These are phyloP conservation scores for Colletotrichum tropicicola DNA, from an alignment of 2,329 filamentous ascomycete species.

Conservation along the genomic window DNA sequence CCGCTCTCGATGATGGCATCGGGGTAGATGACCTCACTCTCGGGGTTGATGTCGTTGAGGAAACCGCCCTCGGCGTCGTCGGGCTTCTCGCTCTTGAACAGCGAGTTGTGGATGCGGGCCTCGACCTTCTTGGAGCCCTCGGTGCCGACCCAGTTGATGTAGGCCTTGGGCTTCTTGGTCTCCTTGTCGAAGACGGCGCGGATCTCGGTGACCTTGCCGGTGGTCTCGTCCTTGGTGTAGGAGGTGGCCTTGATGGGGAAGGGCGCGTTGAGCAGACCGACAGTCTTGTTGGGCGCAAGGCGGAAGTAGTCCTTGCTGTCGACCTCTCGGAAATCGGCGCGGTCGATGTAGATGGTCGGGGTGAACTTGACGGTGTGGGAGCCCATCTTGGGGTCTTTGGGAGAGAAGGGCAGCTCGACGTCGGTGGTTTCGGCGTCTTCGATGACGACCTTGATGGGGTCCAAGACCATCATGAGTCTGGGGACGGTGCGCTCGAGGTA, in stretches of 20 bases:
- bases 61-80: slow-evolving; percentile 81
- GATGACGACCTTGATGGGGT: slow-evolving; percentile 84
- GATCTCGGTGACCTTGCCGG: slow-evolving; percentile 73
- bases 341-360: slow-evolving; percentile 85
- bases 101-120: slow-evolving; percentile 79
- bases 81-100: slow-evolving; percentile 90
- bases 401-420: slow-evolving; percentile 78
- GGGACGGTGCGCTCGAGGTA: slow-evolving; percentile 91
- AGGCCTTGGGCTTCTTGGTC: slow-evolving; percentile 78
- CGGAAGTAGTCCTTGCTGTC: slow-evolving; percentile 83
- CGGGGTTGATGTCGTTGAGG: slow-evolving; percentile 83
- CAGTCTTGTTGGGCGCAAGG: slow-evolving; percentile 78
- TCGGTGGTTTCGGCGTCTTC: slow-evolving; percentile 77
- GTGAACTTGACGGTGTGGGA: slow-evolving; percentile 72
- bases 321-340: slow-evolving; percentile 79
- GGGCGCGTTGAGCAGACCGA: slow-evolving; percentile 78
- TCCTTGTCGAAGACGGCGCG: slow-evolving; percentile 73
- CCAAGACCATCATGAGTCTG: slow-evolving; percentile 87
- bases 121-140: slow-evolving; percentile 75
- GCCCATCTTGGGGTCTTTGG: slow-evolving; percentile 78
- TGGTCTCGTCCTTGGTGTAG: slow-evolving; percentile 72
- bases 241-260: slow-evolving; percentile 76
- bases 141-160: slow-evolving; percentile 87
- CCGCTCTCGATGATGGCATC: slow-evolving; percentile 85
- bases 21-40: slow-evolving; percentile 82